A percentile compares a stretch with the other conserved stretches of the same genome.
phyloP scores from a whole-genome alignment of 2,329 filamentous ascomycete species.

The Grosmannia clavigera region DNA sequence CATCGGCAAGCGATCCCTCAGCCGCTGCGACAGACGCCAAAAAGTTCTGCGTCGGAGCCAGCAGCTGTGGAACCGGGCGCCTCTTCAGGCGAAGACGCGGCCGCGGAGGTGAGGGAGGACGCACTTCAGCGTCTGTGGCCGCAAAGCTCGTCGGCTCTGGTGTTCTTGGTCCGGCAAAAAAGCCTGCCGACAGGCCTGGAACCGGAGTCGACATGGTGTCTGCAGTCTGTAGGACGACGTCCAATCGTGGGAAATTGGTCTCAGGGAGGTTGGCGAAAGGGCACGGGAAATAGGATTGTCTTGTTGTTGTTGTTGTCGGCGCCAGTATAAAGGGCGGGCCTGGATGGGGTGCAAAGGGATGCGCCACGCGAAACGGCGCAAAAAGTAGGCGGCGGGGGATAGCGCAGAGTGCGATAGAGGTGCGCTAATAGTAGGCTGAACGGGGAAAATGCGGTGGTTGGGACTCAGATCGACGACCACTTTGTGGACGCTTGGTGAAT shows the following conservation, averaged over 20 bases:
- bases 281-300: too few relatives aligned
- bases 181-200: constrained; percentile 28
- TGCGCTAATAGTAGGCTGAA: background rate
- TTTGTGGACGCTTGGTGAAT: background rate
- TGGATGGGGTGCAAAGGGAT: background rate
- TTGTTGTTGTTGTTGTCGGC: background rate
- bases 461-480: background rate
- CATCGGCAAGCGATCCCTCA: constrained; percentile 23
- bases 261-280: background rate
- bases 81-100: constrained; percentile 43
- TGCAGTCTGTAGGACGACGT: background rate
- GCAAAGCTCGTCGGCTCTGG: constrained; percentile 33
- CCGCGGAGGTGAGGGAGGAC: constrained; percentile 36
- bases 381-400: background rate
- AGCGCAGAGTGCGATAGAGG: background rate
- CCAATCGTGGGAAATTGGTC: background rate
- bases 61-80: constrained; percentile 35
- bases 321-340: background rate
- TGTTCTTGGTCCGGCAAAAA: constrained; percentile 34
- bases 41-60: constrained; percentile 51
- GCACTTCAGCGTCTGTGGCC: constrained; percentile 19
- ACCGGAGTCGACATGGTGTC: constrained; percentile 35
- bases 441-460: constrained; percentile 13
- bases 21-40: constrained; percentile 55
- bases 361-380: background rate